phyloP scores from a whole-genome alignment of 164 flowering plant species.

The Annona squamosa region DNA sequence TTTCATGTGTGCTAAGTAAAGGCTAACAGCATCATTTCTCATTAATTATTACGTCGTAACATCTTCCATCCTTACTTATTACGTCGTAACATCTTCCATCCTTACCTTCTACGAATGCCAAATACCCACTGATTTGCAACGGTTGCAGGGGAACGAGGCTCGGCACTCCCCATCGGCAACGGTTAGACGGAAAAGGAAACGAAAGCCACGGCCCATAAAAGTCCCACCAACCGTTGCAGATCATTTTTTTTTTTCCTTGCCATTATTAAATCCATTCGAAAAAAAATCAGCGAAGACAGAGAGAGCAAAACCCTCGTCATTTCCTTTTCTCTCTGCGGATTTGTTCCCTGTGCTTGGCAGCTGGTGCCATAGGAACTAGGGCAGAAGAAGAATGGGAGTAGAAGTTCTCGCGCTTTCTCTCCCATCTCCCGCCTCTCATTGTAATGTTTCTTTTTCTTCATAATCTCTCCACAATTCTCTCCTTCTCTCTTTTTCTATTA shows the following conservation, averaged over 20 bases:
- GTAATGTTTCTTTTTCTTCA: constrained; percentile 4
- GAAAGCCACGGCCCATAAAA: constrained; percentile 8
- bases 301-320: background rate
- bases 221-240: constrained; percentile 13
- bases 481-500: background rate
- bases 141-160: background rate
- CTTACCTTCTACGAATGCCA: too few relatives aligned
- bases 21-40: too few relatives aligned
- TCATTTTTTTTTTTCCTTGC: background rate
- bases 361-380: background rate
- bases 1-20: too few relatives aligned
- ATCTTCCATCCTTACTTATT: too few relatives aligned
- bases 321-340: background rate
- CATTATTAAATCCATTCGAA: background rate
- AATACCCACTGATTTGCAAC: background rate
- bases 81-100: too few relatives aligned
- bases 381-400: constrained; percentile 13
- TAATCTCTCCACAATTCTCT: background rate
- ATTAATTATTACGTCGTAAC: too few relatives aligned
- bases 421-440: constrained; percentile 17
- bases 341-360: background rate
- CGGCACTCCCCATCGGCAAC: constrained; percentile 12
- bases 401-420: constrained; percentile 18
- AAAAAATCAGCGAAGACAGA: background rate
- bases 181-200: constrained; percentile 31